Conservation (phyloP, 164 flowering plant genomes). For the Aristolochia fimbriata region DNA sequence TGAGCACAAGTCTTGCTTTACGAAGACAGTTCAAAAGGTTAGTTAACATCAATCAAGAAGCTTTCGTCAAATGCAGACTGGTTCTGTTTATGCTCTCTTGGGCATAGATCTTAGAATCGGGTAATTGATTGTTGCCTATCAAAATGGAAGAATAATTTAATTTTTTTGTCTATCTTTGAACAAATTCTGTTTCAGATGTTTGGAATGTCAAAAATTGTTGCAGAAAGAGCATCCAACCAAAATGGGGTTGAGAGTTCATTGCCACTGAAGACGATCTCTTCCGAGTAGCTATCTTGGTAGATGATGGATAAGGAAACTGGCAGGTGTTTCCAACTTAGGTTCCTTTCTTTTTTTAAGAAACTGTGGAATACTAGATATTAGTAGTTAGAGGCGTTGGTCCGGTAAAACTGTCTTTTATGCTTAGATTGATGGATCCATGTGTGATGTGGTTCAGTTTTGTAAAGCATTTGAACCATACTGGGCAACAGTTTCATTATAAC, state of each 20-base stretch:
- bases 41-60: background rate
- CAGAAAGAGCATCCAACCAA: constrained; percentile 40
- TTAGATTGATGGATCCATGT: no score
- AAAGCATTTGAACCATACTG: no score
- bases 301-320: no score
- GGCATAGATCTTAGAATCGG: background rate
- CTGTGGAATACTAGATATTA: no score
- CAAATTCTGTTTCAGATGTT: constrained; percentile 52
- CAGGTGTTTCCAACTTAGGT: no score
- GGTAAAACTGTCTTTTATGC: no score
- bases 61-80: background rate
- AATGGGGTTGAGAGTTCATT: constrained; percentile 57
- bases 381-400: no score
- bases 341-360: no score
- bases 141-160: background rate
- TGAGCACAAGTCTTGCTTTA: constrained; percentile 81
- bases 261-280: constrained; percentile 44
- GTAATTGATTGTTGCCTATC: background rate
- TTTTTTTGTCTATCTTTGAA: background rate
- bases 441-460: no score
- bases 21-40: constrained; percentile 82
- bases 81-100: background rate
- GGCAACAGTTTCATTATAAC: no score
- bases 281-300: constrained; percentile 7
- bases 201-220: constrained; percentile 73